Base-by-base conservation (phyloP, 83 land plant species). In the Diphasiastrum complanatum region DNA sequence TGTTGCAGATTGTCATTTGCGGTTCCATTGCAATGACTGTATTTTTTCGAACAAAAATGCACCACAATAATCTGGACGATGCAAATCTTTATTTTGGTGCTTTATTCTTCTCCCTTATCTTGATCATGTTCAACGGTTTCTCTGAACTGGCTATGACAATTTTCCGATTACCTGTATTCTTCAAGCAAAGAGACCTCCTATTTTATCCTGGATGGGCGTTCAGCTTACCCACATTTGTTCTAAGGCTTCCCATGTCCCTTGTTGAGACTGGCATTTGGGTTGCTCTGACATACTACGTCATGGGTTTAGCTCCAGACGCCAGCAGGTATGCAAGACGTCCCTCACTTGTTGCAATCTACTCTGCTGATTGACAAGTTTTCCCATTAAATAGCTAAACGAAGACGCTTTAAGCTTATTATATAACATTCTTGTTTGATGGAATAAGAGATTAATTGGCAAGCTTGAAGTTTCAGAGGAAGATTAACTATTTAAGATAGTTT, bases 161-260 rank as follows among this genome's bases (percentile, higher is more conserved):
- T 29, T 32, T 33, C n/a, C 72, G 70, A 31, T 76, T 83, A 27
- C 86, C 83, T 23, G 83, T 83, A 1, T 79, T 83, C 64, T 79
- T 51, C 54, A 83, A 79, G 45, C 86, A 83, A 16, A 73, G 86
- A 61, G 83, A 83, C 64, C 46, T 51, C 61, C 33, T 70, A 56
- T 79, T 83, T 51, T 77, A 69, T 47, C 86, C 86, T 23, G 61
- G 80, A 1, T 83, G 86, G 86, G 78, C 83, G 2, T 83, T 56
- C 49, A 47, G 57, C 5, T 24, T 83, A n/a, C 69, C 86, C 0
- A 78, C 51, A 18, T 79, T 45, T 28, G 8, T 83, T 0, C 47
- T 71, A 2, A 49, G 67, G 37, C 73, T 83, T 31, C 86, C 86
- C 3, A 4, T 76, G 2, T 83, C 86, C 1, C 2, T 83, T 4